Base-by-base conservation (phyloP, 352 stramenopile species). In the Pythium dissotocum region DNA sequence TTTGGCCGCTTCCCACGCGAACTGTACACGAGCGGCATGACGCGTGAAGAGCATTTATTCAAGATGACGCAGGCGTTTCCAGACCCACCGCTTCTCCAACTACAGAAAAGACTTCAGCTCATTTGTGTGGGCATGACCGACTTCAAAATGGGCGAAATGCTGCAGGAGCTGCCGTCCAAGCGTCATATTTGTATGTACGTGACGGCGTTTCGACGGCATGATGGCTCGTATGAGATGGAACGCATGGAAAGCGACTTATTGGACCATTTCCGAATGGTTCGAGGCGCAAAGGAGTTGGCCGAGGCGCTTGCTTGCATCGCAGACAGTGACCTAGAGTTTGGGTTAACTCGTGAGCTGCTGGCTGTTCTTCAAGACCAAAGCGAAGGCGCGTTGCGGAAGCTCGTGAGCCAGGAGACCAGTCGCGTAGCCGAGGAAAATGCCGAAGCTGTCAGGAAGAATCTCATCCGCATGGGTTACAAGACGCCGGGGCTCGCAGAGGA, bases 131-230 rank as follows among this genome's bases (percentile, higher is more conserved):
- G 87, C 0, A 89, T 97, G 82, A 97, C 92, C 0, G 72, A 85
- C 13, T 87, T 98, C 28, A 98, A 98, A 66, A 54, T 93, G 58
- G 63, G 69, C 2, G 91, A 98, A 61, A 74, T 98, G 44, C 77
- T 97, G 2, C 78, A 95, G 33, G 93, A 98, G 72, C 65, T 98
- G 5, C 93, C 93, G 0, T 96, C 91, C 0, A 98, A 98, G 66
- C 89, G 88, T 3, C 89, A 98, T 35, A 83, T 98, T 33, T 90
- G 96, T 28, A 77, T 77, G 21, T 98, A 98, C 38, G 72, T 80
- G 0, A 65, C 56, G 4, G 59, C 59, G 5, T 95, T 95, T 58
- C 75, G 80, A 21, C 73, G 73, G 1, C 67, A 68, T 28, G 79
- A 91, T 32, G 78, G 81, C 0, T 79, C 70, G 0, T 91, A 90